Evolutionary conservation across 2,329 filamentous ascomycete genomes (phyloP).

Genomic region (Cladobotryum mycophilum): DNA sequence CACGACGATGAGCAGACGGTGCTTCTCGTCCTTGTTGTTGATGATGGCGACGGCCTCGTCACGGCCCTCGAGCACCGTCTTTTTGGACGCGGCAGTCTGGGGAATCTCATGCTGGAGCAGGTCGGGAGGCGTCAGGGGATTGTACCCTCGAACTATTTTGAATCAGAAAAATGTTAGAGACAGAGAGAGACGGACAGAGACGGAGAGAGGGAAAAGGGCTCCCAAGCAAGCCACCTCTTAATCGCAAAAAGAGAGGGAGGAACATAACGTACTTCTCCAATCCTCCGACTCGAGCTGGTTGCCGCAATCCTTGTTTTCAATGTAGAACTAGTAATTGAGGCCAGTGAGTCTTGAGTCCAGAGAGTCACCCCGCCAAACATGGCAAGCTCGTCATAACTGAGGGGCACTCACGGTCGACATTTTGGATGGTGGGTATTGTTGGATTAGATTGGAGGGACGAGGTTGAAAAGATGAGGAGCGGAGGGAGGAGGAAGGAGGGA

Average conservation of each 20-base stretch:
- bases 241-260: neutral
- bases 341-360: constrained; percentile 16
- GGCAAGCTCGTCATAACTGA: constrained; percentile 3
- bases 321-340: constrained; percentile 51
- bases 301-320: constrained; percentile 72
- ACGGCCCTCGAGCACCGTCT: constrained; percentile 55
- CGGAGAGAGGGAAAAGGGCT: too few species aligned
- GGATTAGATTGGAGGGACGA: neutral
- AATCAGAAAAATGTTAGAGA: constrained; percentile 17
- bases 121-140: constrained; percentile 86
- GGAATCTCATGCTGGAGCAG: constrained; percentile 90
- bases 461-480: neutral
- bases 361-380: constrained; percentile 17
- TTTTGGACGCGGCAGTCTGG: constrained; percentile 50
- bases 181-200: too few species aligned
- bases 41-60: constrained; percentile 63
- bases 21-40: constrained; percentile 57
- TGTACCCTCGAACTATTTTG: constrained; percentile 82
- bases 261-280: constrained; percentile 65
- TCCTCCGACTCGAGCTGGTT: constrained; percentile 70
- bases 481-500: neutral
- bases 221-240: too few species aligned
- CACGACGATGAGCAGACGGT: constrained; percentile 65
- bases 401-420: constrained; percentile 8
- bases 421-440: neutral